Conservation (phyloP, 2,329 filamentous ascomycete species). For the Botrytis aclada region DNA sequence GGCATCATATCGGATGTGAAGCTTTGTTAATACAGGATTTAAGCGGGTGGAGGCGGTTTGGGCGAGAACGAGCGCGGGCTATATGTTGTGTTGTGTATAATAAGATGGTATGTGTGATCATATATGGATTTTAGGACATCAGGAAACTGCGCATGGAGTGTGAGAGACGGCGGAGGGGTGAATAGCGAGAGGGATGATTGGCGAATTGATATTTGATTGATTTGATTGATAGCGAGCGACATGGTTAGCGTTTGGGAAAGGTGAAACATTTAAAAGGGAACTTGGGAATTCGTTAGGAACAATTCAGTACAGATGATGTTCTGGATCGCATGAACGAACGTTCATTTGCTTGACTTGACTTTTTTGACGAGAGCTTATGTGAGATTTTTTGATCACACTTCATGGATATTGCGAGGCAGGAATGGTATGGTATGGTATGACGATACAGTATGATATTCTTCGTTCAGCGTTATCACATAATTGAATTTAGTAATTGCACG, state of each 20-base stretch:
- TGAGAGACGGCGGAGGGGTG: background rate
- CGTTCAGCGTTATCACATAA: background rate
- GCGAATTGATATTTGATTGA: background rate
- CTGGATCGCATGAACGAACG: background rate
- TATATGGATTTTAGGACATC: background rate
- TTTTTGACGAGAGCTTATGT: background rate
- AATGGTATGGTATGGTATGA: background rate
- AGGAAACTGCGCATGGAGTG: background rate
- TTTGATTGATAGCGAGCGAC: constrained; percentile 1
- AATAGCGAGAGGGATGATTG: background rate
- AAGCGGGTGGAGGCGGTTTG: background rate
- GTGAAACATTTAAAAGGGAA: background rate
- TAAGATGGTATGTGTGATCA: background rate
- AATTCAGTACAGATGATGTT: background rate
- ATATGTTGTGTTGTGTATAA: constrained; percentile 7
- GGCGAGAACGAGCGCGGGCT: background rate
- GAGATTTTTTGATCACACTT: background rate
- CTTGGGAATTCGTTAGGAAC: background rate
- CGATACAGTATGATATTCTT: background rate
- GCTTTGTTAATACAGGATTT: background rate
- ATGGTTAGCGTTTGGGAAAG: background rate
- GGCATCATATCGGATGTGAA: background rate
- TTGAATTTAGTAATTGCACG: background rate
- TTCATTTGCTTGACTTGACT: background rate
- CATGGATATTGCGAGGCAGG: no score